Base-by-base conservation (phyloP, 768 basidiomycete species). In the Neoboletus magnificus region DNA sequence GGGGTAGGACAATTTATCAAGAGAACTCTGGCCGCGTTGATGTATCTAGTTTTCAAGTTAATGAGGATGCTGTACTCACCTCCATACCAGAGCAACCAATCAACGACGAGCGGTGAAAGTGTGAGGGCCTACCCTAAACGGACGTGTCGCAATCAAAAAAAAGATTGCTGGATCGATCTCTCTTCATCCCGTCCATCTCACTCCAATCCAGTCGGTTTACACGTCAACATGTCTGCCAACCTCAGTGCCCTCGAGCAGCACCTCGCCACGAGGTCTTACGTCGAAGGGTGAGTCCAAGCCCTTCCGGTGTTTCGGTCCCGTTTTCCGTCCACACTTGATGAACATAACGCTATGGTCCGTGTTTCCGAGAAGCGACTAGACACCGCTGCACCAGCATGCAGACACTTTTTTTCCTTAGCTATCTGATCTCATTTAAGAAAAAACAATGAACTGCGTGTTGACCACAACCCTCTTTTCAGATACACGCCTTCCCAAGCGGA, bases 351-450 rank as follows among this genome's bases (percentile, higher is more conserved):
- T 89, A 89, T 91, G 91, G 91, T 93, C 90, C 91, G 91, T 91
- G 90, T 92, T 92, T 89, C 91, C 83, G 85, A 92, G 88, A 84
- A 83, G 87, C 85, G 89, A 85, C 78, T 87, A 93, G 91, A 92
- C 87, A 89, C 82, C 89, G 86, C 87, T 84, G 82, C 74, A 75
- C 74, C 77, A 81, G 71, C 71, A 76, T 91, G 89, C 86, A 77
- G 89, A 91, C 65, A 88, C 67, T 65, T 71, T 71, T n/a, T 73
- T 72, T 75, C 79, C 87, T 80, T 85, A 82, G 87, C 86, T 71
- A 66, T 83, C 89, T 91, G 90, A 91, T 68, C 48, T 57, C 40
- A 54, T 66, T 35, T 47, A 23, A 8, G 32, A 43, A 50, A 33
- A 55, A 42, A 45, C 36, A 51, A 33, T 7, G 29, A 50, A 46